phyloP scores from a whole-genome alignment of 441 rosid genomes.

The Brassica hybrid region DNA sequence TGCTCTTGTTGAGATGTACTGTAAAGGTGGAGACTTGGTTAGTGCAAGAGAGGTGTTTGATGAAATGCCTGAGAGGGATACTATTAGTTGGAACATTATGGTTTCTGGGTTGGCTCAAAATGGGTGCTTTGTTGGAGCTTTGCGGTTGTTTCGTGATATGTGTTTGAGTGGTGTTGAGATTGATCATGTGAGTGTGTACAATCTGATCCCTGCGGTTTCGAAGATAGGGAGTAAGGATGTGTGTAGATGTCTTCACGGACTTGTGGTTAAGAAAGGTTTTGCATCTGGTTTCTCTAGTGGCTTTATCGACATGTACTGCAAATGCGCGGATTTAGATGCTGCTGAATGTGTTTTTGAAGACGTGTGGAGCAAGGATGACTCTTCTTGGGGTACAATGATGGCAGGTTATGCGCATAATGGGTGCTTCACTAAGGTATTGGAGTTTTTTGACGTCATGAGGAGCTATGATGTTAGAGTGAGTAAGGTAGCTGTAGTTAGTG shows the following conservation, averaged over 20 bases:
- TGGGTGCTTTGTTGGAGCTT: conserved; percentile 34
- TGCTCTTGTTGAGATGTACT: conserved; percentile 48
- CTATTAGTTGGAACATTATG: conserved; percentile 44
- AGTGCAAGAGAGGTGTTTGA: conserved; percentile 51
- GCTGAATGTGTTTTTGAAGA: conserved; percentile 47
- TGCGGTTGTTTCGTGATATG: conserved; percentile 46
- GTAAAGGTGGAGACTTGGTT: conserved; percentile 46
- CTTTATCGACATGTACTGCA: conserved; percentile 50
- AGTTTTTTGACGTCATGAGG: conserved; percentile 45
- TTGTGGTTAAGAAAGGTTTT: conserved; percentile 46
- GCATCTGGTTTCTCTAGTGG: conserved; percentile 43
- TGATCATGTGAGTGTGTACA: conserved; percentile 48
- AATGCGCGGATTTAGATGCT: conserved; percentile 41
- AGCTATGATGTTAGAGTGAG: conserved; percentile 38
- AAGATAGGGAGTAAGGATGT: conserved; percentile 38
- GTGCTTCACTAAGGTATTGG: conserved; percentile 42
- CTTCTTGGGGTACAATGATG: conserved; percentile 52
- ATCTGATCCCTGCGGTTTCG: conserved; percentile 52
- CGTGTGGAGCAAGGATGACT: conserved; percentile 37
- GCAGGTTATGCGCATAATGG: conserved; percentile 51
- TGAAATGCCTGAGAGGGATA: conserved; percentile 46
- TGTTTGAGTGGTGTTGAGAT: conserved; percentile 36
- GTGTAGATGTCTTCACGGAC: conserved; percentile 51
- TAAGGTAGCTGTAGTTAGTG: conserved; percentile 52
- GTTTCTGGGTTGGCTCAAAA: conserved; percentile 47